Conservation (phyloP, 2,329 filamentous ascomycete genomes). For the Byssothecium circinans region DNA sequence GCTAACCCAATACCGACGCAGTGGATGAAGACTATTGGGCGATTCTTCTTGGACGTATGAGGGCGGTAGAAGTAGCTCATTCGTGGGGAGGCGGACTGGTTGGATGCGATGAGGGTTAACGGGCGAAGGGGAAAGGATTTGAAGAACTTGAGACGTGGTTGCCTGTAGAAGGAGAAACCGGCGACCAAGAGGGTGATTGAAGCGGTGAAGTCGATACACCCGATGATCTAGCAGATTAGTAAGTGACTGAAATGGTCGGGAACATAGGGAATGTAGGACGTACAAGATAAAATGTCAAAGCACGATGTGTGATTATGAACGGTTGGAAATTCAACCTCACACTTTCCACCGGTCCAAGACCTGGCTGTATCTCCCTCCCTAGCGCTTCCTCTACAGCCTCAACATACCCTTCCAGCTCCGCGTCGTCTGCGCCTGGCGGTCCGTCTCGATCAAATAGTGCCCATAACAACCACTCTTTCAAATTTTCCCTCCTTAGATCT, state of each 20-base stretch:
- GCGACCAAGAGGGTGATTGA: conserved; percentile 44
- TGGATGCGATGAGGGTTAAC: conserved; percentile 49
- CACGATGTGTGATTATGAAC: conserved; percentile 59
- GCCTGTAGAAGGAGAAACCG: conserved; percentile 56
- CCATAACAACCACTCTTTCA: conserved; percentile 66
- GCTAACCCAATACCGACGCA: conserved; percentile 68
- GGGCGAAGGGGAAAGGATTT: conserved; percentile 60
- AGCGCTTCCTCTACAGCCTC: conserved; percentile 53
- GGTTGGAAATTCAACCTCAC: conserved; percentile 63
- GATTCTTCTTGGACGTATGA: conserved; percentile 56
- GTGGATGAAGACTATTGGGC: conserved; percentile 66
- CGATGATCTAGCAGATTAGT: conserved; percentile 26
- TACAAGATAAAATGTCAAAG: conserved; percentile 61
- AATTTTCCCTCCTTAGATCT: conserved; percentile 64
- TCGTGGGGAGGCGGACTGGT: conserved; percentile 50
- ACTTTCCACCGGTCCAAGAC: conserved; percentile 57
- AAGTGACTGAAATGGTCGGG: neutral
- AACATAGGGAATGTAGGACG: conserved; percentile 25
- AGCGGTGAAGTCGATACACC: conserved; percentile 51
- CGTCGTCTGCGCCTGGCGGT: conserved; percentile 43
- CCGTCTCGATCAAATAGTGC: conserved; percentile 60
- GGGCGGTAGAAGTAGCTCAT: conserved; percentile 58
- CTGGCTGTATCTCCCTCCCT: conserved; percentile 52
- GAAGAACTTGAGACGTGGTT: conserved; percentile 44
- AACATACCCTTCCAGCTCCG: conserved; percentile 57